phyloP scores from a whole-genome alignment of 2,329 filamentous ascomycete genomes.

The Exserohilum rostratum region DNA sequence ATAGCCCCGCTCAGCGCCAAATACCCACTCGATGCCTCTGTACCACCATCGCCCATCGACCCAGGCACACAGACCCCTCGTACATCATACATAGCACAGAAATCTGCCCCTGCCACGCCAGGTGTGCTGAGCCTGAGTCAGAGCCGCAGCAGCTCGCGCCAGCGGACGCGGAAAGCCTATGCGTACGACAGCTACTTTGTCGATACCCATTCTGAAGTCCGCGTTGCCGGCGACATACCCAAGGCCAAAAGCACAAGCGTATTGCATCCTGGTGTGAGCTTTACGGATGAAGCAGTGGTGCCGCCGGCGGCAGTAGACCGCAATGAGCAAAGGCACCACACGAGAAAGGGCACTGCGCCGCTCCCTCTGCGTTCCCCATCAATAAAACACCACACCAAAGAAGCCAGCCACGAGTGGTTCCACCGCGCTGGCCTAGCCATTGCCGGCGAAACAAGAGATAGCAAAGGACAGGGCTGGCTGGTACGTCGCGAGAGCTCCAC shows the following conservation, averaged over 20 bases:
- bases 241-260: constrained; percentile 56
- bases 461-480: constrained; percentile 68
- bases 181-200: constrained; percentile 44
- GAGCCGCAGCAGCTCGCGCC: constrained; percentile 44
- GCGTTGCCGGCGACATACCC: constrained; percentile 46
- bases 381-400: constrained; percentile 39
- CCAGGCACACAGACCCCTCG: constrained; percentile 35
- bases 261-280: constrained; percentile 42
- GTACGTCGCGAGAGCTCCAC: constrained; percentile 62
- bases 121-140: constrained; percentile 54
- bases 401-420: constrained; percentile 60
- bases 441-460: constrained; percentile 62
- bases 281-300: constrained; percentile 22
- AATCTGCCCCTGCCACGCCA: constrained; percentile 56
- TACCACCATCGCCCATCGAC: constrained; percentile 43
- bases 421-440: constrained; percentile 64
- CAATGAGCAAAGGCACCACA: constrained; percentile 30
- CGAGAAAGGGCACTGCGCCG: constrained; percentile 39
- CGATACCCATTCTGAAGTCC: constrained; percentile 27
- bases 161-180: constrained; percentile 44
- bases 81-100: constrained; percentile 56
- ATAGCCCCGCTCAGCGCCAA: constrained; percentile 64
- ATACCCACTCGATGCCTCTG: constrained; percentile 57
- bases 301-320: background rate
- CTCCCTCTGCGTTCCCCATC: constrained; percentile 34